A percentile compares a stretch with the other conserved stretches of the same genome.
These are phyloP conservation scores for Haplosporangium sp. DNA, from an alignment of 371 early-diverging fungal genomes.

Conservation along the genomic window DNA sequence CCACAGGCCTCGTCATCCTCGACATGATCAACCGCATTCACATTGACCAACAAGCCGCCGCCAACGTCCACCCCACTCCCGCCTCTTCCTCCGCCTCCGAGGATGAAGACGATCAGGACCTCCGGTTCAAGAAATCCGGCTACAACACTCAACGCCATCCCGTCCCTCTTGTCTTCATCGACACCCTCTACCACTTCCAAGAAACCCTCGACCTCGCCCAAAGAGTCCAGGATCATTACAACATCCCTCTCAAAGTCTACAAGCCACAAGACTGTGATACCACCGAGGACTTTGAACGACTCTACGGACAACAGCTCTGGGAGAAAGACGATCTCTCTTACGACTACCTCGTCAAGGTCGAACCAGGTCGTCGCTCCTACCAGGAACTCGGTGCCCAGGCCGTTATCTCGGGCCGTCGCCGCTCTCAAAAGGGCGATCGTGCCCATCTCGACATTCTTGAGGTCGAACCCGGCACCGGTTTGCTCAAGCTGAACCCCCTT, in stretches of 20 bases:
- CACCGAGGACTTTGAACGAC: constrained; percentile 73
- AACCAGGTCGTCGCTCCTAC: constrained; percentile 92
- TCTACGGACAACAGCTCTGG: constrained; percentile 87
- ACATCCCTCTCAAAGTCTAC: constrained; percentile 78
- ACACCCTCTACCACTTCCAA: constrained; percentile 92
- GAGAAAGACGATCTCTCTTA: constrained; percentile 83
- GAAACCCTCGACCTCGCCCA: constrained; percentile 87
- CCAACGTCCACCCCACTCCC: constrained; percentile 50
- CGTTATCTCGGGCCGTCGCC: constrained; percentile 91
- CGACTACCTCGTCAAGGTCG: constrained; percentile 93
- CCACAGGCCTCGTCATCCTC: constrained; percentile 83
- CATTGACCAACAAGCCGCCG: constrained; percentile 58
- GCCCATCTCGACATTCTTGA: constrained; percentile 82
- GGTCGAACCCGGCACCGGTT: constrained; percentile 78
- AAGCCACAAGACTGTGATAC: constrained; percentile 73
- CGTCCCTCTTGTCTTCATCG: constrained; percentile 90
- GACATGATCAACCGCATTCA: constrained; percentile 75
- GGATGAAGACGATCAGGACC: constrained; percentile 39
- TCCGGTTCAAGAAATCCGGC: constrained; percentile 32
- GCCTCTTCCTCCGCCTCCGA: constrained; percentile 55
- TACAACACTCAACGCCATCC: constrained; percentile 60
- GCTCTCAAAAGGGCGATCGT: constrained; percentile 90
- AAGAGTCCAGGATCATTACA: constrained; percentile 74
- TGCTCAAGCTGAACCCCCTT: constrained; percentile 90
- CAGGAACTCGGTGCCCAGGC: constrained; percentile 76